phyloP scores from a whole-genome alignment of 225 moss, liverwort and hornwort genomes.

The Pseudisothecium myosuroides region DNA sequence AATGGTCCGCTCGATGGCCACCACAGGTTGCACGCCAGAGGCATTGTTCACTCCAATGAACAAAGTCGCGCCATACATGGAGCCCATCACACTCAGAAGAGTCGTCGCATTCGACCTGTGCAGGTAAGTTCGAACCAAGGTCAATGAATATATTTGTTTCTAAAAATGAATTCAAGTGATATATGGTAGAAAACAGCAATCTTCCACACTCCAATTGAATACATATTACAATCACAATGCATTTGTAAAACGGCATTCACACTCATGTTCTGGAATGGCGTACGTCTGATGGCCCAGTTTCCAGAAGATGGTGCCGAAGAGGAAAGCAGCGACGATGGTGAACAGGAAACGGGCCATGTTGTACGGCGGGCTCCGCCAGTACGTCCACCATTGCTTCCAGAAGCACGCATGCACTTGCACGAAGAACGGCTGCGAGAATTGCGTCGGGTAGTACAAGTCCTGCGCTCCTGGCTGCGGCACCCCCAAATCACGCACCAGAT shows the following conservation, averaged over 20 bases:
- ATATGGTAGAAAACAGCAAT: too few species aligned
- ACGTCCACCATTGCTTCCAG: slow-evolving; percentile 87
- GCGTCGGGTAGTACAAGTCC: slow-evolving; percentile 57
- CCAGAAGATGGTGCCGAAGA: slow-evolving; percentile 84
- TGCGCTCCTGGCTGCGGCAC: slow-evolving; percentile 20
- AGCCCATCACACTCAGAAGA: slow-evolving; percentile 48
- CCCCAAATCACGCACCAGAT: slow-evolving; percentile 37
- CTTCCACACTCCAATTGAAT: fast-evolving
- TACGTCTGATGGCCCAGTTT: slow-evolving; percentile 45
- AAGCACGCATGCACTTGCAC: slow-evolving; percentile 58
- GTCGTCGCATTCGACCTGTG: background rate
- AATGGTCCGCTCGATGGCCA: slow-evolving; percentile 66
- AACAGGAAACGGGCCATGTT: slow-evolving; percentile 67
- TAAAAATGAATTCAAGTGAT: background rate
- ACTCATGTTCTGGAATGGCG: background rate
- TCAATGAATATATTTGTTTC: too few species aligned
- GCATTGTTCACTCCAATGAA: slow-evolving; percentile 69
- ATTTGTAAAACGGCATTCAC: background rate
- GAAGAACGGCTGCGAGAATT: slow-evolving; percentile 56
- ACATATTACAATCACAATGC: fast-evolving
- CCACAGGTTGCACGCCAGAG: slow-evolving; percentile 59
- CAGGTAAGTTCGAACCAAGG: background rate
- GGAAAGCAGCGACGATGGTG: slow-evolving; percentile 39
- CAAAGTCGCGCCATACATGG: slow-evolving; percentile 54
- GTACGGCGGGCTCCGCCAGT: slow-evolving; percentile 75